Evolutionary conservation across 1,284 basidiomycete genomes (phyloP), one percentile per base, ranked within the genome.

Genomic region (Vanrija sp.): DNA sequence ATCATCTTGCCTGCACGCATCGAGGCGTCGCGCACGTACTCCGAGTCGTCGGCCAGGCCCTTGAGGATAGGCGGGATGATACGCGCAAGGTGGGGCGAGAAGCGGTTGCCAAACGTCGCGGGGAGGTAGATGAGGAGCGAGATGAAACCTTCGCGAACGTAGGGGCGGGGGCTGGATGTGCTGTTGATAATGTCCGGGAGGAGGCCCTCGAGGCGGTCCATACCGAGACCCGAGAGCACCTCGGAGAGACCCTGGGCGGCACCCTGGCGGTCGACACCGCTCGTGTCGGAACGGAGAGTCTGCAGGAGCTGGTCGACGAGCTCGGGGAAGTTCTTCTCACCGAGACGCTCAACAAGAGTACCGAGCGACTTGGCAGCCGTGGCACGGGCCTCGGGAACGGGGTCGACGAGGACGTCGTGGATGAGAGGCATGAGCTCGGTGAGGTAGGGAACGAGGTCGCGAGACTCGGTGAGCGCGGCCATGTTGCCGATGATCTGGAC

Each of bases 1-100:
- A 98, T 88, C 94, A 98, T 98, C 63, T 95, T 84, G 59, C 95
- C 95, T n/a, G 96, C 95, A 37, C 91, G 85, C 94, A 98, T 97
- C 5, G 95, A 94, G 15, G 95, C 94, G 60, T 97, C 92, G 43
- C 93, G 83, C 6, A 94, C 90, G 67, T 88, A 92, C 78, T 98
- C 96, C 63, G 95, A 93, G 5, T 86, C 81, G 73, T 98, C 96
- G 0, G 95, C 89, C 39, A 99, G 79, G 66, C 96, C 96, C 54
- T 84, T 85, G 45, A 98, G 81, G 65, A 98, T 96, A 0, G 95
- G 96, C 9, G 87, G 80, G 48, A 98, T 90, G 68, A 98, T 96
- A 72, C 93, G 89, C 7, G 90, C 88, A 16, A 98, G 80, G 75
- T 98, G 94, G 4, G 94, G 95, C 57, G 93, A 86, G 83, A 99